These are phyloP conservation scores for Helotiales sp. DNA, from an alignment of 2,329 filamentous ascomycete genomes.

Conservation along the genomic window DNA sequence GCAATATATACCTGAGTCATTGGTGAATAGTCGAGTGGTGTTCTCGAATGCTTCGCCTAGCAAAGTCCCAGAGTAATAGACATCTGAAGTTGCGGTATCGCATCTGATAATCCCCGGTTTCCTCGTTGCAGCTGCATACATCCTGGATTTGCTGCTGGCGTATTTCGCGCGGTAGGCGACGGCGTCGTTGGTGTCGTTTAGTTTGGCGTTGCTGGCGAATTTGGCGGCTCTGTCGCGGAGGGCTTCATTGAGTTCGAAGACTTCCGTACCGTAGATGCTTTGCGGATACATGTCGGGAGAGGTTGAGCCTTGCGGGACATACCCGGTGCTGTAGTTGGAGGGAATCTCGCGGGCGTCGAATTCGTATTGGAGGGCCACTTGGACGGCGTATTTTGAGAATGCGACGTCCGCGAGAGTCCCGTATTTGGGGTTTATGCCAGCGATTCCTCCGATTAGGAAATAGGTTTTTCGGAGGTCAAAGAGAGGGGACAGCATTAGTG, in stretches of 20 bases:
- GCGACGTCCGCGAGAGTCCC: constrained; percentile 70
- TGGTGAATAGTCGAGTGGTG: constrained; percentile 67
- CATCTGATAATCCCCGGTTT: constrained; percentile 65
- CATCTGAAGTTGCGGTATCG: constrained; percentile 72
- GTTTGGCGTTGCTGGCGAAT: constrained; percentile 56
- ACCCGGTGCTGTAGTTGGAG: constrained; percentile 67
- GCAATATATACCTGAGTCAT: constrained; percentile 71
- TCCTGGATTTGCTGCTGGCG: constrained; percentile 51
- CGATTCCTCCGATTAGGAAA: constrained; percentile 74
- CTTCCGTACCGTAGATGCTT: constrained; percentile 69
- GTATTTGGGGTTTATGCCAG: constrained; percentile 72
- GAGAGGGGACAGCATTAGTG: constrained; percentile 62
- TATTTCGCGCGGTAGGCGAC: constrained; percentile 61
- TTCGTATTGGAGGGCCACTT: constrained; percentile 78
- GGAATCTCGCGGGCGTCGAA: constrained; percentile 73
- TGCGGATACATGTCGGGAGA: constrained; percentile 61
- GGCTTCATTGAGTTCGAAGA: constrained; percentile 67
- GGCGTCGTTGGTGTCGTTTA: constrained; percentile 57
- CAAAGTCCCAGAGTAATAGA: constrained; percentile 69
- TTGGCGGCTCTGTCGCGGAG: constrained; percentile 58
- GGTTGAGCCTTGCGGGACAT: constrained; percentile 66
- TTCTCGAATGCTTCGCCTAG: constrained; percentile 69
- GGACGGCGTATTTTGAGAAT: constrained; percentile 71
- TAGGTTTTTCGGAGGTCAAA: constrained; percentile 73
- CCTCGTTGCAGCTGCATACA: constrained; percentile 50